These are phyloP conservation scores for Xylariomycetidae sp. DNA, from an alignment of 2,329 filamentous ascomycete genomes.

Conservation along the genomic window DNA sequence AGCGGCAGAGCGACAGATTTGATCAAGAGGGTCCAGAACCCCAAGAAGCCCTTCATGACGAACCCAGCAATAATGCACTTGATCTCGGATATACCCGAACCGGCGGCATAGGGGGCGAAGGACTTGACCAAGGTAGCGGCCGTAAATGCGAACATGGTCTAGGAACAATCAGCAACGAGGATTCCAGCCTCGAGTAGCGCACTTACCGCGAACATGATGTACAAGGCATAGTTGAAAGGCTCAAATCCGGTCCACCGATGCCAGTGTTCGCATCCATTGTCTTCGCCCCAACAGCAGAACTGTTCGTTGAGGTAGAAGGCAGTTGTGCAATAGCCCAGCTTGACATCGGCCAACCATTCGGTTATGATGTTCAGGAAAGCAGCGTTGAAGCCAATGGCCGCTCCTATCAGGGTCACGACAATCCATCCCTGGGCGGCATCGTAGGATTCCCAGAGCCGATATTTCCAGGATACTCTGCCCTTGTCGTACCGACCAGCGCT, in stretches of 20 bases:
- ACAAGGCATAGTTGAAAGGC: constrained; percentile 78
- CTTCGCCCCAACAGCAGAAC: constrained; percentile 97
- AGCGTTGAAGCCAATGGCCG: constrained; percentile 89
- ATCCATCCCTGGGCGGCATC: constrained; percentile 98
- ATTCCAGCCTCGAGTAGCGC: no score
- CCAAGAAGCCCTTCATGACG: constrained; percentile 97
- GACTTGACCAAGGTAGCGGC: constrained; percentile 80
- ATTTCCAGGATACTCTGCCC: constrained; percentile 68
- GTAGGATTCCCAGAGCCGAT: constrained; percentile 78
- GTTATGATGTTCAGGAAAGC: constrained; percentile 92
- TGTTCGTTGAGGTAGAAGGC: constrained; percentile 95
- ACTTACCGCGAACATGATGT: constrained; percentile 75
- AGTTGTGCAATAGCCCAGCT: constrained; percentile 90
- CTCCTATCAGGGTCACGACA: constrained; percentile 86
- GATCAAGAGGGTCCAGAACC: constrained; percentile 84
- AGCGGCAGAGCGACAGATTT: constrained; percentile 89
- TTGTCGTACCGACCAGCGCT: constrained; percentile 67
- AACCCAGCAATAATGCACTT: constrained; percentile 99
- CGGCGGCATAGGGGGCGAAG: constrained; percentile 92
- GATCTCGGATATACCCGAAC: constrained; percentile 96
- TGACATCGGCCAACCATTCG: constrained; percentile 94
- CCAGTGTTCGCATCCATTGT: constrained; percentile 85
- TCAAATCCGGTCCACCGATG: constrained; percentile 77
- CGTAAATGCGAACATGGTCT: constrained; percentile 74
- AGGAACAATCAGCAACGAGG: no score